A percentile compares a stretch with the other conserved stretches of the same genome.
These are phyloP conservation scores for Ceratocystis variospora DNA, from an alignment of 2,329 filamentous ascomycete species.

Conservation along the genomic window DNA sequence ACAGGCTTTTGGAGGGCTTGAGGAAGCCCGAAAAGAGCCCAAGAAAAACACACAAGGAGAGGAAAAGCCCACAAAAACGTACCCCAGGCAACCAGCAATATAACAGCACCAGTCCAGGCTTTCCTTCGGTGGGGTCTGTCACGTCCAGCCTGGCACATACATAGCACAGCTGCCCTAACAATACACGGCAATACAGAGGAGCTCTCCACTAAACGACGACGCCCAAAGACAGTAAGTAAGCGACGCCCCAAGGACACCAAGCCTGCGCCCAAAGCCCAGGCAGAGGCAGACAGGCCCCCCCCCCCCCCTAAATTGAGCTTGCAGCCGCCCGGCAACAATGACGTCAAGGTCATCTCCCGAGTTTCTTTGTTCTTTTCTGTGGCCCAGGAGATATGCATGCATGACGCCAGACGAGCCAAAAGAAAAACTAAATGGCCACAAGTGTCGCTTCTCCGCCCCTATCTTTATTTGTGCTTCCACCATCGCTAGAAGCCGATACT, in stretches of 20 bases:
- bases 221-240: neutral
- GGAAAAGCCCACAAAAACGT: slow-evolving; percentile 6
- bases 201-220: too few relatives aligned
- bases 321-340: neutral
- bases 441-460: too few relatives aligned
- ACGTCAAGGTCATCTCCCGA: neutral
- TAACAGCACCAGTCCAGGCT: neutral
- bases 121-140: neutral
- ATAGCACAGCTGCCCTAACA: too few relatives aligned
- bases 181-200: too few relatives aligned
- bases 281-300: neutral
- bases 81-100: neutral
- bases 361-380: too few relatives aligned
- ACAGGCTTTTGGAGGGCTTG: neutral
- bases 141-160: neutral
- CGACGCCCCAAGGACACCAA: neutral
- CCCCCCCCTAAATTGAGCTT: neutral
- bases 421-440: too few relatives aligned
- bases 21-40: neutral
- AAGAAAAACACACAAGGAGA: neutral
- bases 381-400: too few relatives aligned
- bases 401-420: too few relatives aligned
- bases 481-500: neutral
- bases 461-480: neutral
- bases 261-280: neutral